Base-by-base conservation (phyloP, 345 rosid species). In the Orychophragmus violaceus region DNA sequence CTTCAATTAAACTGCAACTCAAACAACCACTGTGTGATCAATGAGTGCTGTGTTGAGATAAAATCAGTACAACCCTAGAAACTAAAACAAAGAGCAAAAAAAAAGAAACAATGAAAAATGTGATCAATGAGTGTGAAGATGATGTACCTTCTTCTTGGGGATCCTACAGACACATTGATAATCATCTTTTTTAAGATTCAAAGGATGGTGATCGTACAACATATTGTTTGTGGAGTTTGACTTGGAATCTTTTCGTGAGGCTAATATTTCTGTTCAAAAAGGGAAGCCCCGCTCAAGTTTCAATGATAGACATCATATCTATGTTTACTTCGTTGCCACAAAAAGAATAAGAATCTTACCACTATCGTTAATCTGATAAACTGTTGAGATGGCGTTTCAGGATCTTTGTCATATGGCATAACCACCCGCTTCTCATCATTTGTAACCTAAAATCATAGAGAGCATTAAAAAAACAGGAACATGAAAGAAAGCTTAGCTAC, bases 91-190 rank as follows among this genome's bases (percentile, higher is more conserved):
- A 36, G n/a, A n/a, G n/a, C n/a, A n/a, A n/a, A n/a, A n/a, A n/a
- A n/a, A n/a, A n/a, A n/a, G n/a, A n/a, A n/a, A n/a, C n/a, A n/a
- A n/a, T n/a, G 42, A 8, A 9, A 14, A 48, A 41, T 13, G 33
- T 9, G 27, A 52, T 22, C 23, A 22, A 22, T n/a, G n/a, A n/a
- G n/a, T n/a, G n/a, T n/a, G n/a, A n/a, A n/a, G n/a, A n/a, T n/a
- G n/a, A n/a, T n/a, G 25, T 60, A 74, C 77, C 62, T 74, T 74
- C 10, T 11, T 60, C 57, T 74, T 66, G 23, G 77, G 72, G 37
- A 74, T 32, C 9, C 11, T 4, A 32, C 42, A 24, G 5, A 74
- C 77, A 12, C 72, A 72, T 66, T 49, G 41, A 23, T 8, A 29
- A 24, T 74, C 68, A 23, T 53, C 18, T 0, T 0, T 13, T n/a